phyloP scores from a whole-genome alignment of 2,329 filamentous ascomycete species.

The Pseudodiploospora longispora region DNA sequence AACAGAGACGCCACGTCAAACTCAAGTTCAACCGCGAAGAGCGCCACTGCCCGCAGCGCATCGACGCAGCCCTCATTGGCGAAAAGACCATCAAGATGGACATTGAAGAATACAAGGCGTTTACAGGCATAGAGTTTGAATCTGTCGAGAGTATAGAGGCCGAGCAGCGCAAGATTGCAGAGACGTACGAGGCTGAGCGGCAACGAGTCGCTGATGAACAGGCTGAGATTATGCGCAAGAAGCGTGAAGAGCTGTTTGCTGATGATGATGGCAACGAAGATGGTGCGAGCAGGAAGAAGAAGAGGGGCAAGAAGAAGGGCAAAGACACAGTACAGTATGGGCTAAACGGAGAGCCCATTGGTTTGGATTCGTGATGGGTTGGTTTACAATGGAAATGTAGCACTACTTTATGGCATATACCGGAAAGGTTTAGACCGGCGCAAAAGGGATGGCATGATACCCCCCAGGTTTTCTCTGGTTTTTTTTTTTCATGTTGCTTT shows the following conservation, averaged over 20 bases:
- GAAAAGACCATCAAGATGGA: slow-evolving; percentile 50
- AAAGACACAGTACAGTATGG: slow-evolving; percentile 27
- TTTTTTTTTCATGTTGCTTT: too few species aligned
- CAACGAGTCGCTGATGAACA: slow-evolving; percentile 37
- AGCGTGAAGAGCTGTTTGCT: slow-evolving; percentile 41
- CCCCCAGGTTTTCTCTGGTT: slow-evolving; percentile 3
- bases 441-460: slow-evolving; percentile 5
- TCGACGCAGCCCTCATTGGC: slow-evolving; percentile 57
- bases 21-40: slow-evolving; percentile 79
- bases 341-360: slow-evolving; percentile 29
- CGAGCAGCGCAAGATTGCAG: slow-evolving; percentile 41
- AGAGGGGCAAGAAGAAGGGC: slow-evolving; percentile 22
- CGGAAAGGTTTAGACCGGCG: too few species aligned
- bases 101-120: slow-evolving; percentile 51
- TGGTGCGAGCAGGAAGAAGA: slow-evolving; percentile 23
- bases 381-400: background rate
- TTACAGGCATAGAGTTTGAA: slow-evolving; percentile 45
- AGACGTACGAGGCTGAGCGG: slow-evolving; percentile 37
- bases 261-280: slow-evolving; percentile 24
- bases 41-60: slow-evolving; percentile 51
- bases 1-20: slow-evolving; percentile 67
- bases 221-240: slow-evolving; percentile 38
- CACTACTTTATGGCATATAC: too few species aligned
- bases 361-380: slow-evolving; percentile 11
- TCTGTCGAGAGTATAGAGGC: slow-evolving; percentile 47